Conservation (phyloP, 768 basidiomycete species). For the Lactarius vividus region DNA sequence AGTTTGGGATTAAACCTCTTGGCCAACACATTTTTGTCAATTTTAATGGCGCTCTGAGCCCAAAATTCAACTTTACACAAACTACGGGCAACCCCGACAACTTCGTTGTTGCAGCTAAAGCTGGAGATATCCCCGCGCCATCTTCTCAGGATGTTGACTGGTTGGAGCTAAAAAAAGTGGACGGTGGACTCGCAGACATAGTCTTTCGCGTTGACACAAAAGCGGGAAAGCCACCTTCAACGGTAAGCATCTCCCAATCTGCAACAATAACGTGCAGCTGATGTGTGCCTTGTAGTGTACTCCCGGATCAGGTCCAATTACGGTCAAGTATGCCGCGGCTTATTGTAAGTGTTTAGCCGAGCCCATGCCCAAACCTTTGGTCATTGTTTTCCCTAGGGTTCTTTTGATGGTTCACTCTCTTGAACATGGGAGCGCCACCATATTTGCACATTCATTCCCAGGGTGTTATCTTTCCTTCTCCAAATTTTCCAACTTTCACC, state of each 20-base stretch:
- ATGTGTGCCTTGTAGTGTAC: slow-evolving; percentile 13
- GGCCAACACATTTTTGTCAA: slow-evolving; percentile 24
- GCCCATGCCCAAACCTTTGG: background rate
- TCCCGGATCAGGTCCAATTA: slow-evolving; percentile 1
- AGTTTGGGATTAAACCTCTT: background rate
- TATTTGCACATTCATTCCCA: background rate
- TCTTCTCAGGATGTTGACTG: slow-evolving; percentile 16
- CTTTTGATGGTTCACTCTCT: background rate
- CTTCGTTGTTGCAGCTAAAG: slow-evolving; percentile 16
- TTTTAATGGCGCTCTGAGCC: background rate
- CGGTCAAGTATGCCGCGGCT: slow-evolving; percentile 21
- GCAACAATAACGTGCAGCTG: background rate
- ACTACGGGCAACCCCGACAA: slow-evolving; percentile 10
- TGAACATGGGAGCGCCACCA: background rate
- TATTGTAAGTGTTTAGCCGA: slow-evolving; percentile 18
- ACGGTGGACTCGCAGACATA: slow-evolving; percentile 6
- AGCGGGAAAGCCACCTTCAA: slow-evolving; percentile 17
- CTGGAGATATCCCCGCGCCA: slow-evolving; percentile 12
- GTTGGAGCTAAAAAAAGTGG: slow-evolving; percentile 4
- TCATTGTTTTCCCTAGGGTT: no score
- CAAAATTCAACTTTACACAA: slow-evolving; percentile 21
- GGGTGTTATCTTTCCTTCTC: background rate
- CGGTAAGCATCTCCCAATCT: slow-evolving; percentile 3
- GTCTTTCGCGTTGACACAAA: slow-evolving; percentile 22
- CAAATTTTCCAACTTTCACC: background rate